A percentile compares a stretch with the other conserved stretches of the same genome.
phyloP scores from a whole-genome alignment of 2,329 filamentous ascomycete species.

The Blumeria graminis region DNA sequence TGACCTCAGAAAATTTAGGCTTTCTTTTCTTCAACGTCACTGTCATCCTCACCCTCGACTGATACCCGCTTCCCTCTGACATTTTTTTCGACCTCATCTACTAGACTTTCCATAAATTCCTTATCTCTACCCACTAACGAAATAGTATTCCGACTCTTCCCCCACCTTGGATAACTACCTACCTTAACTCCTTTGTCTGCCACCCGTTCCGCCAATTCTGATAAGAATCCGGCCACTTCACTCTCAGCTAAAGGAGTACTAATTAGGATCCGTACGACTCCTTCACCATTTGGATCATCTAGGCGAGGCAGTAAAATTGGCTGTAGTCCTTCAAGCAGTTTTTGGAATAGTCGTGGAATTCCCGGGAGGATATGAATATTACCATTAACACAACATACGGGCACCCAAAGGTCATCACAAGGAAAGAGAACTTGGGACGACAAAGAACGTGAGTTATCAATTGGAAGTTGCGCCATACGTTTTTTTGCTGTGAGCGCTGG shows the following conservation, averaged over 20 bases:
- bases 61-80: slow-evolving; percentile 48
- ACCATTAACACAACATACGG: slow-evolving; percentile 66
- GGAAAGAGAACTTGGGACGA: slow-evolving; percentile 59
- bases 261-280: slow-evolving; percentile 54
- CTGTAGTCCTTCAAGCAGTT: slow-evolving; percentile 53
- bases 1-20: background rate
- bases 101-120: slow-evolving; percentile 53
- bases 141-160: slow-evolving; percentile 66
- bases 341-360: slow-evolving; percentile 61
- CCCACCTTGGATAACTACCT: slow-evolving; percentile 86
- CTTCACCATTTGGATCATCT: slow-evolving; percentile 57
- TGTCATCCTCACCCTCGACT: slow-evolving; percentile 49
- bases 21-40: background rate
- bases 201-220: slow-evolving; percentile 50
- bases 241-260: slow-evolving; percentile 78
- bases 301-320: slow-evolving; percentile 45
- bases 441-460: slow-evolving; percentile 38
- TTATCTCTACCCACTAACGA: slow-evolving; percentile 58
- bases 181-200: slow-evolving; percentile 66
- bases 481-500: slow-evolving; percentile 57
- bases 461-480: slow-evolving; percentile 75
- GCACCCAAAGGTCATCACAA: slow-evolving; percentile 69
- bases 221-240: slow-evolving; percentile 59
- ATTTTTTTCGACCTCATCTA: slow-evolving; percentile 52
- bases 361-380: slow-evolving; percentile 88